Conservation (phyloP, 2,329 filamentous ascomycete genomes). For the Fusarium sacchari region DNA sequence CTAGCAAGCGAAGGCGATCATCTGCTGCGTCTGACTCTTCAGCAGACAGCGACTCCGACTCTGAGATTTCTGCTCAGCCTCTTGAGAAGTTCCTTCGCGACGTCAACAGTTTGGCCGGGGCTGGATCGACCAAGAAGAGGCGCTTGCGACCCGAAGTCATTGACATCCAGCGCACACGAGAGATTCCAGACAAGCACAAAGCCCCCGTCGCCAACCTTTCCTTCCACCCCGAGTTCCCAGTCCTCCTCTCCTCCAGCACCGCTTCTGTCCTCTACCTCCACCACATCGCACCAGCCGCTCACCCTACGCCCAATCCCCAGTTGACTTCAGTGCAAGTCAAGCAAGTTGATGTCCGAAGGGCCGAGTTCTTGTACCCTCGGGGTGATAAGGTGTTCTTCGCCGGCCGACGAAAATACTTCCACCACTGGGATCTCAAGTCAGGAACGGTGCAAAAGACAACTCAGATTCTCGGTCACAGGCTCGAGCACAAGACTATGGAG, state of each 20-base stretch:
- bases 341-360: conserved; percentile 83
- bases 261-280: conserved; percentile 89
- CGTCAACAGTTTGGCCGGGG: conserved; percentile 71
- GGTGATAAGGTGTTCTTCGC: conserved; percentile 88
- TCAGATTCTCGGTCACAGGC: conserved; percentile 76
- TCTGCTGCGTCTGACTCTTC: conserved; percentile 62
- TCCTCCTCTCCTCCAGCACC: conserved; percentile 88
- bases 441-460: conserved; percentile 86
- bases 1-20: conserved; percentile 62
- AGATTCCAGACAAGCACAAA: conserved; percentile 82
- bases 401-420: conserved; percentile 89
- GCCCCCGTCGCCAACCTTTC: conserved; percentile 83
- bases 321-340: conserved; percentile 90
- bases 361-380: conserved; percentile 77
- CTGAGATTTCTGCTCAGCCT: conserved; percentile 75
- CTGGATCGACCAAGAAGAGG: conserved; percentile 65
- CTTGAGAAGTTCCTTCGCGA: conserved; percentile 83
- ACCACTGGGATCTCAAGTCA: conserved; percentile 88
- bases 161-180: conserved; percentile 88
- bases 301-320: conserved; percentile 84
- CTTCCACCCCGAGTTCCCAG: conserved; percentile 89
- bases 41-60: conserved; percentile 67
- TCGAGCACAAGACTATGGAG: conserved; percentile 92
- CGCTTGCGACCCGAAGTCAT: conserved; percentile 87
- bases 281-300: conserved; percentile 81